Percentiles rank a stretch among this genome's conserved stretches.
These are phyloP conservation scores for Crucihimalaya himalaica DNA, from an alignment of 345 rosid species.

Conservation along the genomic window DNA sequence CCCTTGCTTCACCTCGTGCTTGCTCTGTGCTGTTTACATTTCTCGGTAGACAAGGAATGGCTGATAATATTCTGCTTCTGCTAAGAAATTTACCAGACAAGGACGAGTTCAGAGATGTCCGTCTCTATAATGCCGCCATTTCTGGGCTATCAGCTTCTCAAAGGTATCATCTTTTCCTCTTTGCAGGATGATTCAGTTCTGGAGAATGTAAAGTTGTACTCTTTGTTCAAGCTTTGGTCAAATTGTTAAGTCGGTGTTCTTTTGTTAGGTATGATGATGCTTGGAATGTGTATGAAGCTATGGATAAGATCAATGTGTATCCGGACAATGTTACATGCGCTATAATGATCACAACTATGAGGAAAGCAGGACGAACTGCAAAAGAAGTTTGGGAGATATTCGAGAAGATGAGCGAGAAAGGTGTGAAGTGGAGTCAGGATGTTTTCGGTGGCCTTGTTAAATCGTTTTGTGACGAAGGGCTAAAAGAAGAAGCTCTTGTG, in stretches of 20 bases:
- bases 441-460: conserved; percentile 69
- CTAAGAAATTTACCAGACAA: conserved; percentile 62
- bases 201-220: conserved; percentile 8
- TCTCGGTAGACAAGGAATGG: conserved; percentile 66
- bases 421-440: conserved; percentile 74
- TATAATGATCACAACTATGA: conserved; percentile 73
- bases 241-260: neutral
- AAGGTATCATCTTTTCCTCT: conserved; percentile 46
- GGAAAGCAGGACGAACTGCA: conserved; percentile 61
- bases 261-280: conserved; percentile 70
- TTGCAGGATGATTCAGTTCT: neutral
- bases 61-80: conserved; percentile 53
- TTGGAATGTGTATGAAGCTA: conserved; percentile 60
- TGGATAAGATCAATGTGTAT: conserved; percentile 60
- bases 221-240: neutral
- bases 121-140: conserved; percentile 75
- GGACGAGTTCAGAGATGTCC: conserved; percentile 62
- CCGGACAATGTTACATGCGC: conserved; percentile 80
- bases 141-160: conserved; percentile 63
- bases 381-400: conserved; percentile 82
- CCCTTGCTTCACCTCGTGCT: conserved; percentile 65
- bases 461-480: conserved; percentile 84
- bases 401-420: conserved; percentile 72
- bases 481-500: conserved; percentile 76
- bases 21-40: conserved; percentile 69